Evolutionary conservation across 208 protist species (phyloP).

Genomic region (Acanthamoeba castellanii): DNA sequence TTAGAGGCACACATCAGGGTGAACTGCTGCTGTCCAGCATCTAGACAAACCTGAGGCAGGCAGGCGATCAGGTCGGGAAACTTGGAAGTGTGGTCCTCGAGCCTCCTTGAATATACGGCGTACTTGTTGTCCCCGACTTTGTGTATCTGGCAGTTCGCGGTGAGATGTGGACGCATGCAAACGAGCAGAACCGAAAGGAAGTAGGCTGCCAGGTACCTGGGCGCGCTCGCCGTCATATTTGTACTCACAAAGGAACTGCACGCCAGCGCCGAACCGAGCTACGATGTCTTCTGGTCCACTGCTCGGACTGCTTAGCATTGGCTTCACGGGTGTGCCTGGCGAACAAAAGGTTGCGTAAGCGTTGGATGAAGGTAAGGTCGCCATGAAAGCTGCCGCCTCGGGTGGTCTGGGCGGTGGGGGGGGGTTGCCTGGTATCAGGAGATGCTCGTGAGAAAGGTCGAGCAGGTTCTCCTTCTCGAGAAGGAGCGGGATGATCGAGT

Average conservation of each 20-base stretch:
- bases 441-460: conserved; percentile 1
- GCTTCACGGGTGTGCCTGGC: conserved; percentile 36
- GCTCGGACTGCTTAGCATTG: conserved; percentile 23
- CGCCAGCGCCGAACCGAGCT: background rate
- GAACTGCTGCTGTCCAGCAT: background rate
- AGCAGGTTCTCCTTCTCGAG: conserved; percentile 40
- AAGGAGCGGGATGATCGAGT: conserved; percentile 16
- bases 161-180: background rate
- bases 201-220: background rate
- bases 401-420: background rate
- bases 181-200: background rate
- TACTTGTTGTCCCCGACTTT: conserved; percentile 84
- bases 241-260: conserved; percentile 64
- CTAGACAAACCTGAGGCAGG: background rate
- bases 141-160: conserved; percentile 86
- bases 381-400: background rate
- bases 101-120: conserved; percentile 98
- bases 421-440: background rate
- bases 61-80: conserved; percentile 97
- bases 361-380: background rate
- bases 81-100: conserved; percentile 98
- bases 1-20: background rate
- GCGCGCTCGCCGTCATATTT: conserved; percentile 64
- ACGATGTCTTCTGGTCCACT: conserved; percentile 48
- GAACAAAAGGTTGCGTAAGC: background rate